Base-by-base conservation (phyloP, 176 grass and related monocot species). In the Coix lacrymajobi region DNA sequence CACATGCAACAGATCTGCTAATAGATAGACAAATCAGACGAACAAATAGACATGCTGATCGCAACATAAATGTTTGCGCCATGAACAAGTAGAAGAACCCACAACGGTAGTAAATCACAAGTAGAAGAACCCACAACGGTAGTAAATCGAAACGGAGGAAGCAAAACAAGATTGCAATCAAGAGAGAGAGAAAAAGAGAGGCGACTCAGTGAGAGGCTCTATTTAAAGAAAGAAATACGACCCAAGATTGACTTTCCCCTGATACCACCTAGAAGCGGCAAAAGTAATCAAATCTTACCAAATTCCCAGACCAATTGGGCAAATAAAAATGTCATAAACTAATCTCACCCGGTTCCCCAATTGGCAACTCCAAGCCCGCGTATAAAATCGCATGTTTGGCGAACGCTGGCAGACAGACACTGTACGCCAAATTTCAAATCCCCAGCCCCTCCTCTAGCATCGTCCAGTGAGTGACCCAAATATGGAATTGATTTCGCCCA, bases 1-100 rank as follows among this genome's bases (percentile, higher is more conserved):
- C 34, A 87, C 79, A 69, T 93, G 85, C 60, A 98, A 77, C 20
- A 98, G 84, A 93, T 98, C 95, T 95, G 88, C 66, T 56, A 77
- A 63, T 10, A 73, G 28, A 11, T 75, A 82, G 22, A 17, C 4
- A 85, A 38, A 60, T 46, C 65, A 87, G 62, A 76, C 12, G 29
- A 76, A 64, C 26, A 70, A 30, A 56, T 26, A 69, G n/a, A 7
- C 39, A 31, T 30, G 39, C 15, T 57, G 51, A 84, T 67, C 63
- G 43, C 28, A 75, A 69, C 31, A 61, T 11, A 31, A 17, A 26
- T 34, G 43, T 65, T 69, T 60, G n/a, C n/a, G 13, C 32, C 61
- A 79, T 66, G 77, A 66, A 24, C 62, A 80, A 25, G 13, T 22
- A 25, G 67, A 56, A 45, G 7, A 64, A 75, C 26, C 48, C 45